A percentile compares a stretch with the other conserved stretches of the same genome.
phyloP scores from a whole-genome alignment of 768 basidiomycete species.

The Mycena haematopus region DNA sequence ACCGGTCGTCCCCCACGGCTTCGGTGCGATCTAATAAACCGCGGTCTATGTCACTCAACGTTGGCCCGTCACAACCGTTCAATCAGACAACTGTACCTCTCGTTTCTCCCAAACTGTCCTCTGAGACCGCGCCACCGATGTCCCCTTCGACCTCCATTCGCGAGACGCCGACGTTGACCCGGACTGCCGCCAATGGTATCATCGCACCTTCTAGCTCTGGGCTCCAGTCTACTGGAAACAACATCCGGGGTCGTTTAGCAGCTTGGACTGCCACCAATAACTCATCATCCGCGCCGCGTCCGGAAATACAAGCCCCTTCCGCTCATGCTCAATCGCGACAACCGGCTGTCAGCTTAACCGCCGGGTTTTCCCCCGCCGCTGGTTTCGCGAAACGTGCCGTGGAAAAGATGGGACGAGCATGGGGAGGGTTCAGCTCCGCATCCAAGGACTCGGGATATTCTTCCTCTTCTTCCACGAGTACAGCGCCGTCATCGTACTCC shows the following conservation, averaged over 20 bases:
- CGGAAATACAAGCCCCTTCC: constrained; percentile 29
- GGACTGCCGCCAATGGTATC: constrained; percentile 49
- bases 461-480: constrained; percentile 53
- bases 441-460: constrained; percentile 52
- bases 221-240: constrained; percentile 44
- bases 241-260: constrained; percentile 54
- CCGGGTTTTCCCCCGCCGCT: constrained; percentile 71
- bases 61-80: constrained; percentile 46
- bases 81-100: constrained; percentile 39
- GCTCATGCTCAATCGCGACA: constrained; percentile 49
- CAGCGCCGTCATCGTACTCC: constrained; percentile 48
- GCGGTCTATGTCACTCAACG: constrained; percentile 70
- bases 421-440: constrained; percentile 53
- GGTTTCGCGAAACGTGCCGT: constrained; percentile 80
- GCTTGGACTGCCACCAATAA: constrained; percentile 50
- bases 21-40: constrained; percentile 58
- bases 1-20: constrained; percentile 47
- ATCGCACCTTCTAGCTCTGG: constrained; percentile 46
- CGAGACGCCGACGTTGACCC: constrained; percentile 50
- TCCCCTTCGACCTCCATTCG: constrained; percentile 35
- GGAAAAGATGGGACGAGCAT: constrained; percentile 75
- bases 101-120: constrained; percentile 43
- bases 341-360: constrained; percentile 77
- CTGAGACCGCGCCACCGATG: constrained; percentile 32
- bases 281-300: constrained; percentile 26